Conservation (phyloP, 805 yeast species). For the Wickerhamomyces chaumierensis region DNA sequence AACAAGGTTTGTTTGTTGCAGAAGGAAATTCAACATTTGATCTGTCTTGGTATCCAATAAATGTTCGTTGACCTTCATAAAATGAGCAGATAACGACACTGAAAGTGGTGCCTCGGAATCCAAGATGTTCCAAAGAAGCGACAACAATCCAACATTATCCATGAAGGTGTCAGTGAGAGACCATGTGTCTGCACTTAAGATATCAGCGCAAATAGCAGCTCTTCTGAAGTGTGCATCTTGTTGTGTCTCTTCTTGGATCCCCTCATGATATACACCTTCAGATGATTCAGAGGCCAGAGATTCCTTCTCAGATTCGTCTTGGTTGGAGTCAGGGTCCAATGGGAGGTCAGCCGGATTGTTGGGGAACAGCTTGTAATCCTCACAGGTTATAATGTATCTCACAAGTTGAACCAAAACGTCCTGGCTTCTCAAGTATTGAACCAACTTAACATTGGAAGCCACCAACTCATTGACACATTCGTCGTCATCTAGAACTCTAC, state of each 20-base stretch:
- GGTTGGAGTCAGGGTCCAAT: slow-evolving; percentile 6
- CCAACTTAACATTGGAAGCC: slow-evolving; percentile 60
- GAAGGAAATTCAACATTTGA: slow-evolving; percentile 60
- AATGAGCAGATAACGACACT: slow-evolving; percentile 71
- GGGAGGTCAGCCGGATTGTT: slow-evolving; percentile 3
- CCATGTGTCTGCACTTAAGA: slow-evolving; percentile 89
- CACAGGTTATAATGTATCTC: slow-evolving; percentile 43
- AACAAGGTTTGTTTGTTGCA: slow-evolving; percentile 59
- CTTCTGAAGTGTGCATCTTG: slow-evolving; percentile 28
- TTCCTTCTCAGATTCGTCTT: slow-evolving; percentile 7
- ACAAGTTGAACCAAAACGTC: slow-evolving; percentile 60
- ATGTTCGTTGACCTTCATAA: slow-evolving; percentile 87
- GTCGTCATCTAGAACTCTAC: slow-evolving; percentile 62
- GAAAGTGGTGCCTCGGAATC: slow-evolving; percentile 59
- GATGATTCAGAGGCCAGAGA: slow-evolving; percentile 21
- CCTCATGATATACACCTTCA: slow-evolving; percentile 13
- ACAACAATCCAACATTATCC: slow-evolving; percentile 56
- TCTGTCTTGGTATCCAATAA: slow-evolving; percentile 81
- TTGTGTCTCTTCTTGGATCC: slow-evolving; percentile 26
- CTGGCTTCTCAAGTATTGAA: slow-evolving; percentile 73
- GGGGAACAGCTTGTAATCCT: slow-evolving; percentile 6
- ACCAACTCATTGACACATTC: slow-evolving; percentile 64
- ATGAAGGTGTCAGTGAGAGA: slow-evolving; percentile 82
- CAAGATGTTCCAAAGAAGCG: slow-evolving; percentile 69
- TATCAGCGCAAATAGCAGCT: slow-evolving; percentile 76